A percentile compares a stretch with the other conserved stretches of the same genome.
phyloP scores from a whole-genome alignment of 2,329 filamentous ascomycete species.

The Thyridium curvatum region DNA sequence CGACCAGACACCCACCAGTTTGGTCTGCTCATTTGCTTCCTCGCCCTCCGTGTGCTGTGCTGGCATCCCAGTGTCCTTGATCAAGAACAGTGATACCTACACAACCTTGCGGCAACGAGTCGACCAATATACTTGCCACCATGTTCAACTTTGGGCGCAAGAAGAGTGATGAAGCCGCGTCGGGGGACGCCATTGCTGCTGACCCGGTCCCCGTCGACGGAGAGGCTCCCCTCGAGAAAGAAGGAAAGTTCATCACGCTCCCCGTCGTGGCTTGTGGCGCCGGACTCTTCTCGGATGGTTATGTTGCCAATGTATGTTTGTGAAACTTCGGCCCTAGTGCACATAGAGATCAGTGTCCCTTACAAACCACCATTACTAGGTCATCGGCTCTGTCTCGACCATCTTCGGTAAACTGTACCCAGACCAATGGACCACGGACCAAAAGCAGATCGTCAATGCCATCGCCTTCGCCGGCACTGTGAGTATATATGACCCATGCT shows the following conservation, averaged over 20 bases:
- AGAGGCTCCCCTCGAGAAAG: constrained; percentile 3
- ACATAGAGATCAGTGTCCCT: not conserved
- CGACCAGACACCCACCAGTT: too few relatives aligned
- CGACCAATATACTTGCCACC: constrained; percentile 1
- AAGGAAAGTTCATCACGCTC: constrained; percentile 24
- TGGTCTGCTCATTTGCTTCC: too few relatives aligned
- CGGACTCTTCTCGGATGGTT: constrained; percentile 86
- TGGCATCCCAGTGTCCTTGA: too few relatives aligned
- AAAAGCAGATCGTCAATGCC: constrained; percentile 68
- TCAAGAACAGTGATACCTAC: not conserved
- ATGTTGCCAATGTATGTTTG: constrained; percentile 77
- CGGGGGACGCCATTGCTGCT: constrained; percentile 1
- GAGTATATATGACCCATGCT: too few relatives aligned
- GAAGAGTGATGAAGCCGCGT: not conserved
- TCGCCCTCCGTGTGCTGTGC: too few relatives aligned
- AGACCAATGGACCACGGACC: constrained; percentile 61
- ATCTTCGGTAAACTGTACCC: constrained; percentile 65
- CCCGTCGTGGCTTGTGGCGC: constrained; percentile 85
- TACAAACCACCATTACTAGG: constrained; percentile 35
- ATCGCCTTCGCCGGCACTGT: constrained; percentile 79
- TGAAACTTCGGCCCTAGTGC: constrained; percentile 2
- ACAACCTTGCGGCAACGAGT: too few relatives aligned
- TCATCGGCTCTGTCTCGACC: constrained; percentile 84
- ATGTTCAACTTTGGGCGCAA: constrained; percentile 8
- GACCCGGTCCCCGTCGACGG: constrained; percentile 2